Evolutionary conservation across 1,139 yeast genomes (phyloP).

Genomic region (Hyphopichia pseudoburtonii): DNA sequence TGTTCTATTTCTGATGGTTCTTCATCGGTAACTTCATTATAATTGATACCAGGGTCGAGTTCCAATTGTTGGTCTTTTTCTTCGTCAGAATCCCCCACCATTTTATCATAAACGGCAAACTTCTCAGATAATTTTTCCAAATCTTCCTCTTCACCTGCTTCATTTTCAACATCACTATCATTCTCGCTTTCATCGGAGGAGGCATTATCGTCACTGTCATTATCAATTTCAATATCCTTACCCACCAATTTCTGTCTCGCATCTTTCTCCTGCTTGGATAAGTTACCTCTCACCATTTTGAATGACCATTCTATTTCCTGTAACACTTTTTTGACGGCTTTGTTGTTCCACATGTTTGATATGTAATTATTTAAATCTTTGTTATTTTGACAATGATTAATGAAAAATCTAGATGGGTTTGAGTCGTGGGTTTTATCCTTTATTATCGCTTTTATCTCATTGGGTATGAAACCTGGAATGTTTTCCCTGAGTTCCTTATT

Average conservation of each 20-base stretch:
- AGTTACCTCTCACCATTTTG: constrained; percentile 58
- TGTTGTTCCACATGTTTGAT: constrained; percentile 61
- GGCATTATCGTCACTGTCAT: constrained; percentile 18
- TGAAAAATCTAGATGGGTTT: constrained; percentile 54
- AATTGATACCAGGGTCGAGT: constrained; percentile 45
- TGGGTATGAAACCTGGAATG: constrained; percentile 36
- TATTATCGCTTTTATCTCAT: constrained; percentile 21
- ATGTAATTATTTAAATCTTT: constrained; percentile 44
- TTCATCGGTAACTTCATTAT: constrained; percentile 64
- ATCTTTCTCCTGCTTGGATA: constrained; percentile 44
- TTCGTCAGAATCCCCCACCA: constrained; percentile 56
- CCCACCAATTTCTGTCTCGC: constrained; percentile 28
- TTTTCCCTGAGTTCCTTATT: constrained; percentile 24
- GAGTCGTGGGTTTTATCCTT: constrained; percentile 25
- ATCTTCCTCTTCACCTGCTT: constrained; percentile 13
- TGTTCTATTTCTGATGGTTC: constrained; percentile 47
- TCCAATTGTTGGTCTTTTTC: constrained; percentile 28
- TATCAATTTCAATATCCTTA: constrained; percentile 18
- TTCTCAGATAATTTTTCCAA: constrained; percentile 21
- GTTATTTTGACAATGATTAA: constrained; percentile 41
- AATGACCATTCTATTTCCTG: constrained; percentile 58
- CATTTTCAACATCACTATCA: constrained; percentile 18
- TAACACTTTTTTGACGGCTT: constrained; percentile 46
- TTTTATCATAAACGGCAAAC: constrained; percentile 43
- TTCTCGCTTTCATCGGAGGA: constrained; percentile 10